Evolutionary conservation across 495 filamentous ascomycete genomes (phyloP), one percentile per base, ranked within the genome.

Genomic region (Aspergillus saccharolyticus): DNA sequence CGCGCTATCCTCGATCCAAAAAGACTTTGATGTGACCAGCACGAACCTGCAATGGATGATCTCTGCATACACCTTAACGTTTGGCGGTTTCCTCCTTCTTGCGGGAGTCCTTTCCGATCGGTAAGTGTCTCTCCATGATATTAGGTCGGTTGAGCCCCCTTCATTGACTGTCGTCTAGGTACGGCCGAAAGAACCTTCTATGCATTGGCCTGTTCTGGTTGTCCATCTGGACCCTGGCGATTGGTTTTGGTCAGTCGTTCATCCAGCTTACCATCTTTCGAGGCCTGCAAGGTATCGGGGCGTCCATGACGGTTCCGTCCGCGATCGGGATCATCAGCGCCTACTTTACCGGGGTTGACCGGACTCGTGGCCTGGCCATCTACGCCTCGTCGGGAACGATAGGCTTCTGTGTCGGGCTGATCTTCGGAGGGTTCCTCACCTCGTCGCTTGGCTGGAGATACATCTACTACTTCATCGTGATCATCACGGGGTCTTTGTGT

Each of bases 11-110:
- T 70, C 70, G 0, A 73, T 73, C 16, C 68, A 73, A 49, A 55
- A 70, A 33, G 70, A 70, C n/a, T 73, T 73, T 20, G 58, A 58
- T 6, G 69, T 70, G 6, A 65, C 66, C 17, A 67, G 59, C 42
- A 70, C 62, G n/a, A 63, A 71, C 15, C 44, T 73, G 56, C 70
- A 73, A 56, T 73, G 70, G 70, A 73, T 73, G 68, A 71, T 73
- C 14, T 73, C 70, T 4, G 70, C 70, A 44, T 73, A 73, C 43
- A 73, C 70, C 9, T 56, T 73, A 52, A 65, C 67, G 1, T 73
- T 73, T 65, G 70, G 70, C 20, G 70, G 70, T 1, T 71, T 73
- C 44, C 60, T 73, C 8, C 43, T 73, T 7, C 47, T 73, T 4
- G 68, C 70, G 17, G 70, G 70, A 33, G 67, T 65, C 21, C 61